Base-by-base conservation (phyloP, 2,329 filamentous ascomycete genomes). In the Setomelanomma holmii region DNA sequence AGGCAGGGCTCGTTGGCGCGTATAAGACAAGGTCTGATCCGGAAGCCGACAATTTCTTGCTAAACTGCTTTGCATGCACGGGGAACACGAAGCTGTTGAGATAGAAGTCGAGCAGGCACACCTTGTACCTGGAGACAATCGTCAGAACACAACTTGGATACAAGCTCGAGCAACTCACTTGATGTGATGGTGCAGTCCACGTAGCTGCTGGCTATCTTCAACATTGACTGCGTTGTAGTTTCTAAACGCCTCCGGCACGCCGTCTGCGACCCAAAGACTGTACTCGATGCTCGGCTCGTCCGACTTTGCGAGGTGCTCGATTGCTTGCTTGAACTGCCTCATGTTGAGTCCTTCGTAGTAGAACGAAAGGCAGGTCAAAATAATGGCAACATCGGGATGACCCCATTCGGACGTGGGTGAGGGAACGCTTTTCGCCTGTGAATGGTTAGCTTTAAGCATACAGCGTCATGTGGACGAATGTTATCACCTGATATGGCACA, bases 71-170 rank as follows among this genome's bases (percentile, higher is more conserved):
- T 0, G 86, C 86, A 53, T 89, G 82, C 1, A 73, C 73, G 0
- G 87, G 86, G 46, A 90, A 90, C 0, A 89, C 86, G 49, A 87
- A 84, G 1, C 80, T 81, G 45, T 86, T 85, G 27, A 89, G 66
- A 61, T 83, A 92, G 60, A 85, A 90, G 60, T 92, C 83, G 1
- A 91, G 78, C 0, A 79, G 76, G 0, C 65, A 71, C 46, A 86
- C 85, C 0, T 81, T 79, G 49, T 74, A 78, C 0, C 79, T 76
- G n/a, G n/a, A n/a, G n/a, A 0, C 88, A 56, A 38, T 6, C 5
- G 21, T 41, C 27, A 41, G 40, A 6, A 27, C 24, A 6, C 6
- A 12, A 6, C 12, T 12, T 12, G 24, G 24, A 27, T 27, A 27
- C 24, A 27, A 12, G 6, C 6, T 27, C 17, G 20, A 16, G 23